Conservation (phyloP, 2,329 filamentous ascomycete genomes). For the Pseudogymnoascus sp. region DNA sequence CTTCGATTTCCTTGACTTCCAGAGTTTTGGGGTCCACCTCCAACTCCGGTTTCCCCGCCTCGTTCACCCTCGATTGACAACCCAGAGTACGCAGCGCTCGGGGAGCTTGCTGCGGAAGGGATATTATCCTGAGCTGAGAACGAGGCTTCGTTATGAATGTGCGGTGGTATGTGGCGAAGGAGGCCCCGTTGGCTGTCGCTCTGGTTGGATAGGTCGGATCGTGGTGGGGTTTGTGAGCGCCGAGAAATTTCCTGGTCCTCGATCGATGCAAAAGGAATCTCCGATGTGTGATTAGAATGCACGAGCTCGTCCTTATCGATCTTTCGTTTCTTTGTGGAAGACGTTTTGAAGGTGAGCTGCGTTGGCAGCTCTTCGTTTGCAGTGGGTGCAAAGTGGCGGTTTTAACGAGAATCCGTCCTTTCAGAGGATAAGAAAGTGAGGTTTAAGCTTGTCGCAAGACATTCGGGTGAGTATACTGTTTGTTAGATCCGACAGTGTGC, state of each 20-base stretch:
- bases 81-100: constrained; percentile 50
- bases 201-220: constrained; percentile 29
- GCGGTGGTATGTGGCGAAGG: constrained; percentile 40
- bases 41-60: constrained; percentile 29
- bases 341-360: constrained; percentile 67
- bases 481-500: neutral
- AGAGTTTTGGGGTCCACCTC: constrained; percentile 17
- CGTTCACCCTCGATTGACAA: constrained; percentile 50
- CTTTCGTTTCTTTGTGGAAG: constrained; percentile 68
- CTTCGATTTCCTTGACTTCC: constrained; percentile 27
- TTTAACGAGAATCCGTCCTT: constrained; percentile 1
- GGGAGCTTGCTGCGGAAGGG: constrained; percentile 51
- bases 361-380: constrained; percentile 28
- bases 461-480: neutral
- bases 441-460: constrained; percentile 1
- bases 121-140: constrained; percentile 42
- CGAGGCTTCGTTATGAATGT: constrained; percentile 37
- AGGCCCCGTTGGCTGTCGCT: constrained; percentile 31
- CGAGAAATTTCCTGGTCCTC: constrained; percentile 38
- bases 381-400: constrained; percentile 9
- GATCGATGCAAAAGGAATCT: constrained; percentile 26
- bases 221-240: constrained; percentile 42
- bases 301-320: constrained; percentile 38
- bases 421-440: constrained; percentile 5
- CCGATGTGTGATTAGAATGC: constrained; percentile 22